Evolutionary conservation across 106 monocot species (phyloP), one percentile per base, ranked within the genome.

Genomic region (Allium fistulosum): DNA sequence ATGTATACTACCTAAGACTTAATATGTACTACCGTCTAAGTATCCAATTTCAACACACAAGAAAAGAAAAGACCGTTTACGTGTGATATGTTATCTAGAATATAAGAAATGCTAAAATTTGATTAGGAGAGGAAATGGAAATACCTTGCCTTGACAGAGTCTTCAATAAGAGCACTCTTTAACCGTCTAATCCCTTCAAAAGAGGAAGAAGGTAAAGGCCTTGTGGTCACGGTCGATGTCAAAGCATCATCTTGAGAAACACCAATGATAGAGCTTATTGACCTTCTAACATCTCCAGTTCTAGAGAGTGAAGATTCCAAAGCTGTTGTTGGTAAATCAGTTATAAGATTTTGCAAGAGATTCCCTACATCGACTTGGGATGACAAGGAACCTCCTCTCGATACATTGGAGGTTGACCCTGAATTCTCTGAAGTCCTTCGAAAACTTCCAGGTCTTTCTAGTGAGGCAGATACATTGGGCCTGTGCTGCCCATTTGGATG

Each of bases 391-490:
- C 58, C 62, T 22, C 49, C 7, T 46, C 65, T 65, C 3, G 26
- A 49, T 17, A 47, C 45, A 17, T 47, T 63, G 45, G 77, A 46
- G 65, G 62, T 70, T 15, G 80, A 50, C 7, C 57, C 18, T 11
- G 81, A 71, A 50, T 61, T 75, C 28, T 83, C 87, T 16, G 57
- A 37, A 60, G 49, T 70, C 67, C 83, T 83, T 47, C 80, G 87
- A 61, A 81, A 78, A 71, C 80, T 87, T 37, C 78, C 84, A 17
- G 78, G 70, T 63, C 70, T 80, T 57, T 88, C 87, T 27, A 88
- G 28, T 2, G 69, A 51, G 53, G 69, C 66, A 0, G 69, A 12
- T 37, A 77, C 77, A 27, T 2, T 5, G 37, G 37, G 37, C 37
- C 37, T 37, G 37, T 83, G 80, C 51, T 77, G 78, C 27, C 74